phyloP scores from a whole-genome alignment of 1,284 basidiomycete genomes.

The Pascua guehoae region DNA sequence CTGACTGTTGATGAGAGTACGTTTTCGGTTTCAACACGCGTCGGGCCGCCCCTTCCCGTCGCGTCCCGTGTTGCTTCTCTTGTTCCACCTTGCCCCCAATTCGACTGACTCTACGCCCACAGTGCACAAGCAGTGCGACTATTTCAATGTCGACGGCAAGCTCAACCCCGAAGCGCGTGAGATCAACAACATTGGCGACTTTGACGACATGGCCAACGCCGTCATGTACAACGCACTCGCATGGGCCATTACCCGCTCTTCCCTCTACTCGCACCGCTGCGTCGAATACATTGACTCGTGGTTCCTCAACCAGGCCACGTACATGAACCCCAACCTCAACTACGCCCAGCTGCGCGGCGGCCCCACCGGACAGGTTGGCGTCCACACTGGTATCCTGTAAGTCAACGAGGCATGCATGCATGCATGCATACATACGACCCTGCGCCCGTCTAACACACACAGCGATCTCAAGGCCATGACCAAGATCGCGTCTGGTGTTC shows the following conservation, averaged over 20 bases:
- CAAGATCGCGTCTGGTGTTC: constrained; percentile 25
- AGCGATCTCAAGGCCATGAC: constrained; percentile 24
- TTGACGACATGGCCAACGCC: constrained; percentile 59
- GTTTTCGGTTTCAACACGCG: background rate
- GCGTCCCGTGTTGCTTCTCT: background rate
- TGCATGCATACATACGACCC: background rate
- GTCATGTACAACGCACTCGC: constrained; percentile 62
- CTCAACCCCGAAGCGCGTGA: constrained; percentile 64
- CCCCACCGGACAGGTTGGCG: constrained; percentile 40
- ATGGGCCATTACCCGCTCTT: constrained; percentile 54
- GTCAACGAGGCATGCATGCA: background rate
- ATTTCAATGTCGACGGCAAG: constrained; percentile 53
- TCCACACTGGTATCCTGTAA: constrained; percentile 26
- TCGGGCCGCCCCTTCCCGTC: background rate
- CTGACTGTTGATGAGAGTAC: constrained; percentile 19
- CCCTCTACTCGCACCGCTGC: constrained; percentile 22
- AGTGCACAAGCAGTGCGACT: constrained; percentile 15
- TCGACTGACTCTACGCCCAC: background rate
- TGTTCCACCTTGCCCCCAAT: too few species aligned
- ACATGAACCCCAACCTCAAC: constrained; percentile 66
- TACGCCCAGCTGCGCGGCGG: constrained; percentile 65
- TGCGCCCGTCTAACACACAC: background rate
- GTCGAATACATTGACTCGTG: constrained; percentile 20
- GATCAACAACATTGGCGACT: constrained; percentile 57
- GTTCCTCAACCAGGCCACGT: constrained; percentile 59